Evolutionary conservation across 2,329 filamentous ascomycete genomes (phyloP).

Genomic region (Aspergillus pseudonomiae): DNA sequence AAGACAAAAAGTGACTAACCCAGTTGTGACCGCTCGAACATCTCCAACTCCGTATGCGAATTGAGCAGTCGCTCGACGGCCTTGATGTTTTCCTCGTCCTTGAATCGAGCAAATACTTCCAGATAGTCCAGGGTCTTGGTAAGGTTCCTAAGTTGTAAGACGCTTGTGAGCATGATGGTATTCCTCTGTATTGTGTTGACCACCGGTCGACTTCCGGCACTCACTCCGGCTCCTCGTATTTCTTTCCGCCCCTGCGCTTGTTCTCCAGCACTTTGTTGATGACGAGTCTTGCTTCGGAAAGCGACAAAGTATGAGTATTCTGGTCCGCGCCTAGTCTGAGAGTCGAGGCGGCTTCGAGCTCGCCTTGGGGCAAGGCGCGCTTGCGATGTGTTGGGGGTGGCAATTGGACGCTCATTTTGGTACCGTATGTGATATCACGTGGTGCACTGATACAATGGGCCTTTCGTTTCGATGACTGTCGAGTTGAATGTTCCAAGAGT

Average conservation of each 20-base stretch:
- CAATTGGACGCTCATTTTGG: conserved; percentile 38
- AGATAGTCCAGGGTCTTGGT: conserved; percentile 90
- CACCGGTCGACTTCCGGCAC: conserved; percentile 34
- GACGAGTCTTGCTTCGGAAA: conserved; percentile 89
- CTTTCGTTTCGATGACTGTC: background rate
- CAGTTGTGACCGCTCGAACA: conserved; percentile 91
- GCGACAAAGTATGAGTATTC: conserved; percentile 84
- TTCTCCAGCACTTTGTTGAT: conserved; percentile 87
- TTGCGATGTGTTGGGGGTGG: conserved; percentile 45
- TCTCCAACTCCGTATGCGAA: conserved; percentile 73
- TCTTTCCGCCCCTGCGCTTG: conserved; percentile 76
- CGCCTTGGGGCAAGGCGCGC: conserved; percentile 51
- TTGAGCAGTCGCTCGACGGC: conserved; percentile 88
- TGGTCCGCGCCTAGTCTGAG: conserved; percentile 93
- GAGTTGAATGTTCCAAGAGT: background rate
- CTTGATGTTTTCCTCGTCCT: conserved; percentile 90
- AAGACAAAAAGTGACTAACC: conserved; percentile 57
- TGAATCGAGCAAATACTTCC: conserved; percentile 93
- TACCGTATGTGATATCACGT: background rate
- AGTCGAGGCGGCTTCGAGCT: conserved; percentile 81
- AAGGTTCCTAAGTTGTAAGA: conserved; percentile 57
- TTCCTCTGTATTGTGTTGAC: conserved; percentile 2
- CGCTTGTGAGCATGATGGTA: background rate
- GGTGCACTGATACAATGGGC: background rate
- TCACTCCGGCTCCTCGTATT: conserved; percentile 82